These are phyloP conservation scores for Globisporangium abappressorium DNA, from an alignment of 352 stramenopile genomes.

Conservation along the genomic window DNA sequence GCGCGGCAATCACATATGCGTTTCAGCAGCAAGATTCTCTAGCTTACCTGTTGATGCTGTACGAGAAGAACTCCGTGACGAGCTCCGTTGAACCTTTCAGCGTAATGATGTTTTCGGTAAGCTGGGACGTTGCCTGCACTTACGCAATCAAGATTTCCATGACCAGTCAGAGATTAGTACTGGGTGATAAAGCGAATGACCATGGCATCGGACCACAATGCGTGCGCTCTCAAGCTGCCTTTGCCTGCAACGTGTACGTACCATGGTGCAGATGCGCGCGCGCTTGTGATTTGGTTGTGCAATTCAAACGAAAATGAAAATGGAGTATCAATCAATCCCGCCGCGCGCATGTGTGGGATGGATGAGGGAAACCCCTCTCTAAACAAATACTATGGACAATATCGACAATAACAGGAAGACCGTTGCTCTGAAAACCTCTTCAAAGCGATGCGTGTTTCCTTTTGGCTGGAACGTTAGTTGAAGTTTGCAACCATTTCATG, in stretches of 20 bases:
- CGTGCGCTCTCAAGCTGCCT: neutral
- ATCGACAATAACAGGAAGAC: constrained; percentile 7
- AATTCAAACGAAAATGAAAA: constrained; percentile 12
- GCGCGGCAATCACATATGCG: constrained; percentile 1
- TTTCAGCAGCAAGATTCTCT: neutral
- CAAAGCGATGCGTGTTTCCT: constrained; percentile 4
- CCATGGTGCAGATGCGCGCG: constrained; percentile 4
- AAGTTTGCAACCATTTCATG: constrained; percentile 11
- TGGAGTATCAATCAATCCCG: neutral
- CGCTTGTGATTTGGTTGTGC: neutral
- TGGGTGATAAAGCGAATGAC: neutral
- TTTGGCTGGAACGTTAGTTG: neutral
- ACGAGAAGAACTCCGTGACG: constrained; percentile 99
- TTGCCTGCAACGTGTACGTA: neutral
- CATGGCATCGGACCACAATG: neutral
- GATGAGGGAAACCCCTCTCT: constrained; percentile 9
- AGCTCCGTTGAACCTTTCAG: constrained; percentile 98
- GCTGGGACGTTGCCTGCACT: constrained; percentile 57
- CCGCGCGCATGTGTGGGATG: neutral
- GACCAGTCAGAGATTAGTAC: neutral
- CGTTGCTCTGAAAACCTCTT: constrained; percentile 10
- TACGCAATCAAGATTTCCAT: neutral
- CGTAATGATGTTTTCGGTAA: constrained; percentile 95
- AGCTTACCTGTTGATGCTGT: constrained; percentile 95
- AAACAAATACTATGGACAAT: constrained; percentile 15